phyloP scores from a whole-genome alignment of 2,329 filamentous ascomycete genomes.

The Dendrostoma leiphaemia region DNA sequence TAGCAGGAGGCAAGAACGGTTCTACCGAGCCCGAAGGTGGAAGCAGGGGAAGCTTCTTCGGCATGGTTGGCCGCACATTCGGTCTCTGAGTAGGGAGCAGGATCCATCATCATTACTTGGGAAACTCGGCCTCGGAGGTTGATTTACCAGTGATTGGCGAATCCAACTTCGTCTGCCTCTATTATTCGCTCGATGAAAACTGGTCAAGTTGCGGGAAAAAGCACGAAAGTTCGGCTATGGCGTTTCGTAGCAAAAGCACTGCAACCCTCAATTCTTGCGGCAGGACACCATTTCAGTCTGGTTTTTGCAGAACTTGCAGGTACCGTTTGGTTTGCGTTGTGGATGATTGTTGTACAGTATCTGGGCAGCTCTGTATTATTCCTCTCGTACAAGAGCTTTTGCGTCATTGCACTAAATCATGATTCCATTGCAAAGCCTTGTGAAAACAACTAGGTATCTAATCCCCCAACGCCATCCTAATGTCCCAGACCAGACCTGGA shows the following conservation, averaged over 20 bases:
- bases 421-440: not conserved
- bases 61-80: constrained; percentile 12
- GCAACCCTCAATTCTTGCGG: not conserved
- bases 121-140: not conserved
- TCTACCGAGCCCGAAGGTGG: not conserved
- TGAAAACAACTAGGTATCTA: not conserved
- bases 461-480: constrained; percentile 3
- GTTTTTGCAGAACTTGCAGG: not conserved
- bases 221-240: not conserved
- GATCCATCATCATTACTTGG: not conserved
- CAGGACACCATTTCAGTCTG: not conserved
- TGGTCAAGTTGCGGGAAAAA: not conserved
- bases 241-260: not conserved
- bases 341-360: not conserved
- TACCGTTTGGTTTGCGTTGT: not conserved
- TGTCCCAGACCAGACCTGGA: not conserved
- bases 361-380: not conserved
- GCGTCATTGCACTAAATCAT: not conserved
- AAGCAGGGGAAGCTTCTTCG: constrained; percentile 5
- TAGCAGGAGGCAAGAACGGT: not conserved
- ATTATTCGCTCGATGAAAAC: not conserved
- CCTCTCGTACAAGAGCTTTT: not conserved
- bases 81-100: constrained; percentile 5
- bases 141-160: not conserved
- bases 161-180: not conserved